Percentiles rank a stretch among this genome's conserved stretches.
Evolutionary conservation across 2,329 filamentous ascomycete species (phyloP).

Genomic region (Cladophialophora chaetospira): DNA sequence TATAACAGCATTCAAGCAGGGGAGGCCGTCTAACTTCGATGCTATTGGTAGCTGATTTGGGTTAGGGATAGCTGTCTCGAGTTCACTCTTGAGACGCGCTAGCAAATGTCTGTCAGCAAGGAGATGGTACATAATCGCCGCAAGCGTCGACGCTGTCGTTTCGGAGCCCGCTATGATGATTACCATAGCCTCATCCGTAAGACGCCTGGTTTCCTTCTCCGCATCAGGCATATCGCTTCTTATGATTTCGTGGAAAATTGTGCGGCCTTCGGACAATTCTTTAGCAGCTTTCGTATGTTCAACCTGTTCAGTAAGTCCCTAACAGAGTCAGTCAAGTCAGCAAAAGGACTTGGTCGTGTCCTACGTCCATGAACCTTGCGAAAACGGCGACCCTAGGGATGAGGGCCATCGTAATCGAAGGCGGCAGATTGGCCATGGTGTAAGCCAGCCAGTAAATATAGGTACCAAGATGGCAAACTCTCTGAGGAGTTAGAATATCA

Average conservation of each 20-base stretch:
- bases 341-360: neutral
- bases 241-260: slow-evolving; percentile 2
- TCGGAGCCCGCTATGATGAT: neutral
- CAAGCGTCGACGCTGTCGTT: neutral
- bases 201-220: neutral
- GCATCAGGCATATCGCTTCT: neutral
- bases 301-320: neutral
- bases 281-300: neutral
- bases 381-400: neutral
- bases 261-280: neutral
- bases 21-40: neutral
- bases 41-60: neutral
- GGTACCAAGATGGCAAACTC: neutral
- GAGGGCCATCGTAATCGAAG: neutral
- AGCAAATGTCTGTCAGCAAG: neutral
- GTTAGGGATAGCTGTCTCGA: neutral
- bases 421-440: neutral
- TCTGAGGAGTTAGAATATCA: neutral
- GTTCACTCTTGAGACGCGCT: neutral
- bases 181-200: neutral
- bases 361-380: neutral
- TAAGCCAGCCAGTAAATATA: slow-evolving; percentile 2
- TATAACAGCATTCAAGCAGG: neutral
- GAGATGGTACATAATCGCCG: neutral
- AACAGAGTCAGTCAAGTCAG: neutral